Evolutionary conservation across 306 rosid genomes (phyloP).

Genomic region (Amphicarpaea edgeworthii): DNA sequence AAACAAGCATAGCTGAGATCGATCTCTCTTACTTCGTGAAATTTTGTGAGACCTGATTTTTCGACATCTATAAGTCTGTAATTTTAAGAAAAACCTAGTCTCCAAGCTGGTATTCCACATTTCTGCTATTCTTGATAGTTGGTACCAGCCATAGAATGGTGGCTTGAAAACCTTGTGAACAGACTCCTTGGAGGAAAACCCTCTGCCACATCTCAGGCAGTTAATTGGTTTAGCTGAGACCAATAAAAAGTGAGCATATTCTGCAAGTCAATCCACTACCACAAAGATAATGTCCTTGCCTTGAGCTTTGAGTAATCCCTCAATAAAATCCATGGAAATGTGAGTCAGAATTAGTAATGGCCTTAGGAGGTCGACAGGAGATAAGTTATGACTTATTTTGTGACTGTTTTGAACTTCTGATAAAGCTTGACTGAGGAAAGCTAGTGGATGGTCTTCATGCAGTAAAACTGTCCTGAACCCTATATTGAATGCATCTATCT

Average conservation of each 20-base stretch:
- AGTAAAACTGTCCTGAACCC: neutral
- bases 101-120: neutral
- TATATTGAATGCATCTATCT: slow-evolving; percentile 1
- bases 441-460: neutral
- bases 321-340: neutral
- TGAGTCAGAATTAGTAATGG: neutral
- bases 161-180: neutral
- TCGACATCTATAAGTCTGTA: neutral
- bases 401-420: neutral
- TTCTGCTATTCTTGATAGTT: neutral
- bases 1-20: neutral
- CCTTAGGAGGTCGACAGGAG: neutral
- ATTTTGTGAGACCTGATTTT: neutral
- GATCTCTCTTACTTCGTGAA: neutral
- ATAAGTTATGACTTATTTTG: neutral
- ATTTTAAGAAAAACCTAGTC: neutral
- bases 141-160: neutral
- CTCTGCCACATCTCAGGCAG: neutral
- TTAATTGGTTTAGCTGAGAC: neutral
- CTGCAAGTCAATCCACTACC: neutral
- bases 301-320: neutral
- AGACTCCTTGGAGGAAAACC: neutral
- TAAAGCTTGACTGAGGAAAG: neutral
- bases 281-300: neutral
- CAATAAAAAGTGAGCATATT: neutral